Percentiles rank a stretch among this genome's conserved stretches.
These are phyloP conservation scores for Cryptococcus depauperatus DNA, from an alignment of 1,284 basidiomycete species.

Conservation along the genomic window DNA sequence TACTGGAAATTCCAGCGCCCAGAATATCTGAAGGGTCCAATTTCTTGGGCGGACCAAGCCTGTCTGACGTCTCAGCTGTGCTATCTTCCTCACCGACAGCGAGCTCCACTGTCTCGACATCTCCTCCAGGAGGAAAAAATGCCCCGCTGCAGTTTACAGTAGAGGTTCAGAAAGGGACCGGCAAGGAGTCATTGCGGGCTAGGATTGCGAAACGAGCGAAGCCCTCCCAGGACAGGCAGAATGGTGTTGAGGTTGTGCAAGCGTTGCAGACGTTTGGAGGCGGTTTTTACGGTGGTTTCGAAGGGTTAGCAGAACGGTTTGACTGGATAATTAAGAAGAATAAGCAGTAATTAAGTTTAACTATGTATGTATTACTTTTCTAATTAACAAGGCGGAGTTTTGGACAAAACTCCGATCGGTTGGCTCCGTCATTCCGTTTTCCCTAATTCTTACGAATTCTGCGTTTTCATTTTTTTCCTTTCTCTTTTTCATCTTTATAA, in stretches of 20 bases:
- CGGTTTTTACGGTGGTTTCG: conserved; percentile 31
- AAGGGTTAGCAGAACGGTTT: conserved; percentile 23
- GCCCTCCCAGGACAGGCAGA: conserved; percentile 5
- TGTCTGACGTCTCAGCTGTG: conserved; percentile 11
- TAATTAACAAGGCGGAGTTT: no score
- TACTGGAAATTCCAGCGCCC: conserved; percentile 28
- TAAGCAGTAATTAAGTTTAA: no score
- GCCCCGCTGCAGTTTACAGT: not conserved
- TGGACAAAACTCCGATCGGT: no score
- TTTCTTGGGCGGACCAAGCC: conserved; percentile 16
- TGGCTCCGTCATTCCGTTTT: no score
- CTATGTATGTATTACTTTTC: no score
- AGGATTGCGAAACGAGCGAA: not conserved
- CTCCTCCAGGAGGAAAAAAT: not conserved
- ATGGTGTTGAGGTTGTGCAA: conserved; percentile 22
- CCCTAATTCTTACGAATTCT: no score
- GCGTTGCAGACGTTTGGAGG: conserved; percentile 20
- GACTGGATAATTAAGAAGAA: no score
- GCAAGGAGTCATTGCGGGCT: not conserved
- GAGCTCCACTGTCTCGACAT: not conserved
- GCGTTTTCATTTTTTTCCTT: no score
- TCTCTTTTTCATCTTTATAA: no score
- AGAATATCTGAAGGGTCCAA: conserved; percentile 4
- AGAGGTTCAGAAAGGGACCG: not conserved
- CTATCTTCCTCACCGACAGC: not conserved